Conservation (phyloP, 176 grass and related monocot genomes). For the Carex kokanica region DNA sequence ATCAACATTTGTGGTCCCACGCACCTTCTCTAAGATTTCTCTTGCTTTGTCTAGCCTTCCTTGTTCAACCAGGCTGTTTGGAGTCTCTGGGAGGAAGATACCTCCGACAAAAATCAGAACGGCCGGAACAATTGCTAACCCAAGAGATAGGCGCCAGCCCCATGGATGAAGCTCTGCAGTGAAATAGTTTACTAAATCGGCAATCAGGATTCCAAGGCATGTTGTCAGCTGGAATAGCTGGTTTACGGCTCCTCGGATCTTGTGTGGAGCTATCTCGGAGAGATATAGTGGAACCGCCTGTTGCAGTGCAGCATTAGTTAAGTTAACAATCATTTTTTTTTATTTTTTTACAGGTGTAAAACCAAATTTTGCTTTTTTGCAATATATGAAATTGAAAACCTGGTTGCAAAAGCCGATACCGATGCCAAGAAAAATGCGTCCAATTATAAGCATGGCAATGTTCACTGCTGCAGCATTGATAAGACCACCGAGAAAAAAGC, state of each 20-base stretch:
- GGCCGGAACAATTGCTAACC: constrained; percentile 32
- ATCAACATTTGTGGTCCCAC: constrained; percentile 23
- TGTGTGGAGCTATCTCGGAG: constrained; percentile 45
- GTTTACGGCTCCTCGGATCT: constrained; percentile 38
- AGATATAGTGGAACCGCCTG: constrained; percentile 49
- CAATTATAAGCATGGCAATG: constrained; percentile 77
- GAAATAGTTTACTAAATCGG: constrained; percentile 40
- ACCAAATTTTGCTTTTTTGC: neutral
- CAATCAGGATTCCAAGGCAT: constrained; percentile 28
- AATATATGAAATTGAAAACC: constrained; percentile 37
- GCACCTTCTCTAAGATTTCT: constrained; percentile 17
- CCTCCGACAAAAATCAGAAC: constrained; percentile 32
- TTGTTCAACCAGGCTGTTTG: constrained; percentile 46
- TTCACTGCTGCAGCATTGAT: constrained; percentile 60
- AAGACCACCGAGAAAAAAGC: constrained; percentile 54
- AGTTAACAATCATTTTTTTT: neutral
- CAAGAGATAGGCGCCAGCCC: constrained; percentile 51
- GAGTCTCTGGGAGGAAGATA: constrained; percentile 48
- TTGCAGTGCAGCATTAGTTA: neutral
- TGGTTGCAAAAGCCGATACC: constrained; percentile 84
- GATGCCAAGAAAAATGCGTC: constrained; percentile 68
- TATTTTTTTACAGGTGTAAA: neutral
- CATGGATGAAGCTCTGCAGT: constrained; percentile 41
- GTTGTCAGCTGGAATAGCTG: constrained; percentile 43
- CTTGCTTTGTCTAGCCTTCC: constrained; percentile 28